These are phyloP conservation scores for Myriosclerotinia curreyana DNA, from an alignment of 2,329 filamentous ascomycete species.

Conservation along the genomic window DNA sequence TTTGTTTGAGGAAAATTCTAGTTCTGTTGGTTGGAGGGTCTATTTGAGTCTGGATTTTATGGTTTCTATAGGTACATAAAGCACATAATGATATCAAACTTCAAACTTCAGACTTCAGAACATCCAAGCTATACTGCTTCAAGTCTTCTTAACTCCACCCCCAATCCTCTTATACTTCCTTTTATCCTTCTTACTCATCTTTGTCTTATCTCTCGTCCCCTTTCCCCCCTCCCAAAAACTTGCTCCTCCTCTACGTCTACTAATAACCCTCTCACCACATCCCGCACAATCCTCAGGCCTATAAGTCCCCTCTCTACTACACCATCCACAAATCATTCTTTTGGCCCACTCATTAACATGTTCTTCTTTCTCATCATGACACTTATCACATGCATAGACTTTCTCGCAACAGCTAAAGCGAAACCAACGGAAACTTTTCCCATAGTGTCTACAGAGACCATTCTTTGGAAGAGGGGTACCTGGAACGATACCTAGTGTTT, in stretches of 20 bases:
- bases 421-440: conserved; percentile 61
- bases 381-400: conserved; percentile 64
- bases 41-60: background rate
- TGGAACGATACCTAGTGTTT: conserved; percentile 55
- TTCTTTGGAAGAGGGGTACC: conserved; percentile 54
- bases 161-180: conserved; percentile 67
- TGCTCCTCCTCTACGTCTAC: conserved; percentile 53
- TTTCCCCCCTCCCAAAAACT: conserved; percentile 90
- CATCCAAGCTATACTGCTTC: background rate
- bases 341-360: conserved; percentile 80
- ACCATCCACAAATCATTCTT: conserved; percentile 78
- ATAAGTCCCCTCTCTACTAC: conserved; percentile 78
- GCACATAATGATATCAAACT: background rate
- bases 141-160: conserved; percentile 23
- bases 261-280: conserved; percentile 68
- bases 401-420: conserved; percentile 60
- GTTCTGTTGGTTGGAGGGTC: background rate
- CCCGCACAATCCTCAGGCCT: conserved; percentile 70
- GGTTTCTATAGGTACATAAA: background rate
- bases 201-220: conserved; percentile 67
- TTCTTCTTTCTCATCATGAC: conserved; percentile 68
- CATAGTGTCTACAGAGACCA: conserved; percentile 58
- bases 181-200: conserved; percentile 75
- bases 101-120: background rate
- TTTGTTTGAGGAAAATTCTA: background rate